Evolutionary conservation across 163 green algal genomes (phyloP).

Genomic region (Scenedesmus sp.): DNA sequence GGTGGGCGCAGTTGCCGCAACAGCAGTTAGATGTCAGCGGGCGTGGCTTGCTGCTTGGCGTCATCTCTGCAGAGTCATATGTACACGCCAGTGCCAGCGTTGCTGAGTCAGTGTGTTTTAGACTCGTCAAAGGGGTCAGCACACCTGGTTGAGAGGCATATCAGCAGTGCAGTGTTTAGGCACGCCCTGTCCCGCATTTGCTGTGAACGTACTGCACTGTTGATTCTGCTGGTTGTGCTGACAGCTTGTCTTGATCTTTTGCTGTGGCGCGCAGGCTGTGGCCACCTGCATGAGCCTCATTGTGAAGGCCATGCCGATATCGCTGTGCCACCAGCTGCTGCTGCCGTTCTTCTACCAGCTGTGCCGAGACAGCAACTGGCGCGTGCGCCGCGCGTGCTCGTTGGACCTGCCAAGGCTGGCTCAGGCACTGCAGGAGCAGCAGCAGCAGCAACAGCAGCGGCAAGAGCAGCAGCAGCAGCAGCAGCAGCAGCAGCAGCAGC

Average conservation of each 20-base stretch:
- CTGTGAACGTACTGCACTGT: no score
- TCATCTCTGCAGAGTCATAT: not conserved
- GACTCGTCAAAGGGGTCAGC: no score
- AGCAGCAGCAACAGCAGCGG: constrained; percentile 11
- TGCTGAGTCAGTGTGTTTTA: no score
- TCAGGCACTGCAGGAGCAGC: constrained; percentile 26
- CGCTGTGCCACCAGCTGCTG: constrained; percentile 30
- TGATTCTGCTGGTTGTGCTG: no score
- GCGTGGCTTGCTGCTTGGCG: not conserved
- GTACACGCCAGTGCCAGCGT: not conserved
- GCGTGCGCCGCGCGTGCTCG: constrained; percentile 41
- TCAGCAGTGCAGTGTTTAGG: no score
- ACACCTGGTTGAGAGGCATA: no score
- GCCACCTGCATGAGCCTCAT: constrained; percentile 48
- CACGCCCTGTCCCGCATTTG: no score
- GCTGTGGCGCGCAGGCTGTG: constrained; percentile 22
- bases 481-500: constrained; percentile 22
- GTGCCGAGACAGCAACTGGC: constrained; percentile 51
- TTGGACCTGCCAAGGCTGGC: constrained; percentile 41
- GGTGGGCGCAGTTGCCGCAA: not conserved
- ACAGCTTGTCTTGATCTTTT: no score
- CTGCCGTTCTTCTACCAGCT: constrained; percentile 51
- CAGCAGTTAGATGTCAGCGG: not conserved
- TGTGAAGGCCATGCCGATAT: constrained; percentile 27
- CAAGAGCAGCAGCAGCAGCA: constrained; percentile 28